Evolutionary conservation across 139 green algal species (phyloP), one percentile per base, ranked within the genome.

Genomic region (Chlorella sp.): DNA sequence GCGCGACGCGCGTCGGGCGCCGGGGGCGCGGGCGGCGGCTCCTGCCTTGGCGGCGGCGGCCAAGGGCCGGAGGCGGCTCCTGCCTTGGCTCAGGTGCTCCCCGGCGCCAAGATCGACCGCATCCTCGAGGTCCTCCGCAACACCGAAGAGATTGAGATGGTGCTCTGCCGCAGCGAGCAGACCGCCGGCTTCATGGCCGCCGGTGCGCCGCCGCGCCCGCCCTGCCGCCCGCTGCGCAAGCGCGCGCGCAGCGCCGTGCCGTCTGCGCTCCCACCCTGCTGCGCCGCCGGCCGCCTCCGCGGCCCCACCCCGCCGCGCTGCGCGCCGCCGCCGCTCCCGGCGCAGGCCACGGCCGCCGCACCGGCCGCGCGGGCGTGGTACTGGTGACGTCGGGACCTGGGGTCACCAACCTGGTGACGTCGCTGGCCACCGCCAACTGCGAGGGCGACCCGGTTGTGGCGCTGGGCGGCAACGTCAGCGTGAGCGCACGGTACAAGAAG

Each of bases 131-230:
- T 76, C 9, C 46, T 83, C 48, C 62, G 48, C 19, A 61, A 56
- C 29, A 42, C 31, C 58, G 58, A 65, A 23, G 58, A 65, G 9
- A 42, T 83, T 33, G 62, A 62, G 23, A n/a, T 76, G 0, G 33
- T 76, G 42, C 46, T 76, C 12, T 76, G 70, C 45, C 70, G 70
- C 31, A 76, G 70, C 64, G 70, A 76, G 29, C 70, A 76, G 41
- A 46, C 58, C 55, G 43, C 79, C 50, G 51, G 50, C 61, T 69
- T 74, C 62, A 45, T 75, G 43, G 56, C 61, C 15, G 50, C 62
- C 51, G 40, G 76, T 78, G 31, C 27, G 58, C n/a, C n/a, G n/a
- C n/a, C n/a, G n/a, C n/a, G n/a, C n/a, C n/a, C n/a, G n/a, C n/a
- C n/a, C n/a, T n/a, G n/a, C n/a, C n/a, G n/a, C n/a, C n/a, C n/a